Evolutionary conservation across 805 yeast genomes (phyloP), one percentile per base, ranked within the genome.

Genomic region (Starmerella apicola): DNA sequence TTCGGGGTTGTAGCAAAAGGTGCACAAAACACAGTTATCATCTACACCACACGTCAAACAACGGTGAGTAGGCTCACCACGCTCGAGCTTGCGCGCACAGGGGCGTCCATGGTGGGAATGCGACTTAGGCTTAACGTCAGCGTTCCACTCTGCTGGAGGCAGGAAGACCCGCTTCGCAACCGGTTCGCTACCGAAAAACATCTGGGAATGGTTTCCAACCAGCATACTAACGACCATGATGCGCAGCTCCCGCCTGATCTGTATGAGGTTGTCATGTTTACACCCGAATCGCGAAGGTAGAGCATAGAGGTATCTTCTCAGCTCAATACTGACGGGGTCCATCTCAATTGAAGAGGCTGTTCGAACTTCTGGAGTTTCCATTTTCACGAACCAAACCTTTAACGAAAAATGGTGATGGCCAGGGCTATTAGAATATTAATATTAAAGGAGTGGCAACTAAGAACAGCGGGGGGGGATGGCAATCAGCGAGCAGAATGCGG

Each of bases 21-120:
- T 68, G 56, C 97, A 86, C 8, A 86, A 60, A 0, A 86, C 94
- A 58, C 93, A 80, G 0, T 88, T 76, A 33, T 81, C 94, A 54
- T 83, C 94, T 37, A 69, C 69, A 0, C 83, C 86, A 60, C 69
- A 93, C 67, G 25, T 86, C 71, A 56, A 45, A 54, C 94, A 83
- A 31, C 85, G 65, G 54, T 80, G 80, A 3, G 83, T 78, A 0
- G 91, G 85, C 54, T 82, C 94, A 5, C 94, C 94, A 36, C 75
- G 71, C 34, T 71, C 65, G 51, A 83, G 78, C 37, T 76, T 74
- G 17, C 78, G 64, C 2, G 83, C 79, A 57, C 94, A 83, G 0
- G 88, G 78, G 57, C 81, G 64, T 15, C 75, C 71, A 17, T 71
- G 66, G 53, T 82, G 93, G 47, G 57, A 31, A 36, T 61, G 56